Conservation (phyloP, 2,329 filamentous ascomycete species). For the Pseudopyrenochaeta lycopersici region DNA sequence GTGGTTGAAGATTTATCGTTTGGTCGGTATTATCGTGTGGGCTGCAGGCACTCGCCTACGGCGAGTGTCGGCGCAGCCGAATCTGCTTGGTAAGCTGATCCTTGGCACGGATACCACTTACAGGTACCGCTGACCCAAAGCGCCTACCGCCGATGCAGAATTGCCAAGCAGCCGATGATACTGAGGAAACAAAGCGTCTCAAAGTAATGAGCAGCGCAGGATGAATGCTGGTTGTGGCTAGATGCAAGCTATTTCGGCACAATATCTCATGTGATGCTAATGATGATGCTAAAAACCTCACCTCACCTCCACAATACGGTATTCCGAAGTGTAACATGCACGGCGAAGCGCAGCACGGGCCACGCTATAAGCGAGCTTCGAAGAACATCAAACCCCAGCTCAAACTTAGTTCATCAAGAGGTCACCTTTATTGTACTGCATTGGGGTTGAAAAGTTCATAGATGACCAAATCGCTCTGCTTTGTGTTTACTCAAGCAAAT, state of each 20-base stretch:
- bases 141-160: not conserved
- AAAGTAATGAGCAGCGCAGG: not conserved
- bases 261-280: not conserved
- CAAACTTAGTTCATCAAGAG: not conserved
- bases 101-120: not conserved
- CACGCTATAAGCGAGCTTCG: not conserved
- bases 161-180: not conserved
- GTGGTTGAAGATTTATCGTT: no score
- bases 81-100: no score
- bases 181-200: not conserved
- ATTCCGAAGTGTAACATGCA: not conserved
- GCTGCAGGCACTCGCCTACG: no score
- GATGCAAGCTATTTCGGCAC: not conserved
- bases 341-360: not conserved
- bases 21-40: no score
- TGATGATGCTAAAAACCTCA: not conserved
- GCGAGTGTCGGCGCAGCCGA: no score
- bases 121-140: not conserved
- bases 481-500: not conserved
- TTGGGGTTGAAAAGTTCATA: not conserved
- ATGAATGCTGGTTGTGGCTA: not conserved
- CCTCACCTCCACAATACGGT: not conserved
- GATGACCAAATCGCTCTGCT: not conserved
- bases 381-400: not conserved
- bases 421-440: not conserved